These are phyloP conservation scores for Beauveria scarabaeidicola DNA, from an alignment of 2,329 filamentous ascomycete genomes.

Conservation along the genomic window DNA sequence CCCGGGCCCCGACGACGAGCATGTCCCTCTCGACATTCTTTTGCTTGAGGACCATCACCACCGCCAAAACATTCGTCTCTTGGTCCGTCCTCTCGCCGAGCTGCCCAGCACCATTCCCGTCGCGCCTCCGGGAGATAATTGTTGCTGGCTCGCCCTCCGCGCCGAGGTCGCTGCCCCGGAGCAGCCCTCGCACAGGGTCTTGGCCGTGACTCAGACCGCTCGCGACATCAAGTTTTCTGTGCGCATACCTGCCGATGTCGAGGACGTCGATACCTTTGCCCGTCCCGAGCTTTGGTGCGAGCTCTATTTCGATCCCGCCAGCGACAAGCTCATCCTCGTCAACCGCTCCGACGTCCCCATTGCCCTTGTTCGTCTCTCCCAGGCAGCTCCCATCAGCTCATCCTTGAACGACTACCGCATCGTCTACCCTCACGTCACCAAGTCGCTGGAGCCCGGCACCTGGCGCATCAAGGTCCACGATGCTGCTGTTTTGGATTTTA, in stretches of 20 bases:
- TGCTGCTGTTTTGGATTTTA: constrained; percentile 46
- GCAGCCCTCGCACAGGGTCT: constrained; percentile 46
- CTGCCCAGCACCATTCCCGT: constrained; percentile 45
- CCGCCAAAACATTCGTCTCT: constrained; percentile 47
- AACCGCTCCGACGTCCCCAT: constrained; percentile 49
- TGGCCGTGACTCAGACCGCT: constrained; percentile 52
- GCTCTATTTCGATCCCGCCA: constrained; percentile 51
- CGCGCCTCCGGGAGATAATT: constrained; percentile 46
- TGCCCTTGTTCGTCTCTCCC: constrained; percentile 37
- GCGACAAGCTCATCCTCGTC: constrained; percentile 48
- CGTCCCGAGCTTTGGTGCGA: constrained; percentile 50
- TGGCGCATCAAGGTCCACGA: constrained; percentile 46
- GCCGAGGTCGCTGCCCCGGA: constrained; percentile 44
- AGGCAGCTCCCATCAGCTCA: constrained; percentile 29
- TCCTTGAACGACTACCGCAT: constrained; percentile 34
- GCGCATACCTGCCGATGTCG: constrained; percentile 46
- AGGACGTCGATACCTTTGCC: constrained; percentile 33
- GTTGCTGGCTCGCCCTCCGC: constrained; percentile 47
- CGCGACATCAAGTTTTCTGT: constrained; percentile 54
- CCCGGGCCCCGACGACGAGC: constrained; percentile 29
- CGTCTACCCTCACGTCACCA: constrained; percentile 36
- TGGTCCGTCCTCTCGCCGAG: constrained; percentile 45
- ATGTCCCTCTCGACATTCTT: constrained; percentile 46
- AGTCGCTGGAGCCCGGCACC: constrained; percentile 43
- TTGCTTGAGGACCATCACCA: constrained; percentile 44